Percentiles rank a stretch among this genome's conserved stretches.
These are phyloP conservation scores for Suhomyces bribrorum DNA, from an alignment of 1,139 yeast genomes.

Conservation along the genomic window DNA sequence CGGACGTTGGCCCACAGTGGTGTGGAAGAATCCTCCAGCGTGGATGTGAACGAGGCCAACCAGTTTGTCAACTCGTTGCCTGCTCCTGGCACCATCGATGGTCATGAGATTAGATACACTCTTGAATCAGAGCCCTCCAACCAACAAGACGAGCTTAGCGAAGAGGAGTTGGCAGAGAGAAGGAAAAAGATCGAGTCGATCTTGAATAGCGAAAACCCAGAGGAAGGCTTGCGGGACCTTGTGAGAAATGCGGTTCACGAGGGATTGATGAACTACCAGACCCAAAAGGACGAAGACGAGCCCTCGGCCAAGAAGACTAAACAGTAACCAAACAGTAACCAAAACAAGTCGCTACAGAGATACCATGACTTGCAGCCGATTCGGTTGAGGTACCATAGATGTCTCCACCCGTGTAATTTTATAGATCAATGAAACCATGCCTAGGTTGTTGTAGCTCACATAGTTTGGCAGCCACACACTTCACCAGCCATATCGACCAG, in stretches of 20 bases:
- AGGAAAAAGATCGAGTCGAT: conserved; percentile 68
- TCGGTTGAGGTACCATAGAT: neutral
- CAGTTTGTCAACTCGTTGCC: conserved; percentile 35
- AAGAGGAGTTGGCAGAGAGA: conserved; percentile 51
- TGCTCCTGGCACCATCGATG: conserved; percentile 43
- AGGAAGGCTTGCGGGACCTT: conserved; percentile 70
- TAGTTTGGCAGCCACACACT: no score
- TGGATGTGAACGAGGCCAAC: conserved; percentile 14
- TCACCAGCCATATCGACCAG: no score
- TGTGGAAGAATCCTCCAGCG: conserved; percentile 14
- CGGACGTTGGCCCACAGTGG: conserved; percentile 46
- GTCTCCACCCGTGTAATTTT: neutral
- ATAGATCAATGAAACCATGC: neutral
- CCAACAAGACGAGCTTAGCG: conserved; percentile 23
- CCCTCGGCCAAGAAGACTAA: conserved; percentile 28
- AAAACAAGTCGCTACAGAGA: no score
- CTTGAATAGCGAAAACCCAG: conserved; percentile 74
- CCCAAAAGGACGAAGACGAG: conserved; percentile 17
- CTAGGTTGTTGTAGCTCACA: no score
- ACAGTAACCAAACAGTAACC: conserved; percentile 13
- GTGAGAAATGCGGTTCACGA: conserved; percentile 65
- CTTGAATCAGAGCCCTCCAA: conserved; percentile 47
- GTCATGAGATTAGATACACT: conserved; percentile 59
- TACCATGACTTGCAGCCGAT: no score
- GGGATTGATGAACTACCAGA: conserved; percentile 36